A percentile compares a stretch with the other conserved stretches of the same genome.
Conservation (phyloP, 306 rosid species). For the Sophora flavescens region DNA sequence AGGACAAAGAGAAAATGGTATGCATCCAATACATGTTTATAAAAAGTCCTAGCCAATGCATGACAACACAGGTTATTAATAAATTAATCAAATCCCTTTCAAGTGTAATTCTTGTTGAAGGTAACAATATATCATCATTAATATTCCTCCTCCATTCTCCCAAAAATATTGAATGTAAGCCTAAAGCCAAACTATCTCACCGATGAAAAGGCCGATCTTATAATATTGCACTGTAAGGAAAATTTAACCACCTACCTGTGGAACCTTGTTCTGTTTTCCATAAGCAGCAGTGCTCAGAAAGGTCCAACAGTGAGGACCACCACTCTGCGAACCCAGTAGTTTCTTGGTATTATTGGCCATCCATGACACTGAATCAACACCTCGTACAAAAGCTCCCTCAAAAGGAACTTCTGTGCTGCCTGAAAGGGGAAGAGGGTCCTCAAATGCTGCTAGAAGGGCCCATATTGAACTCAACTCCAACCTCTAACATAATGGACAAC, state of each 20-base stretch:
- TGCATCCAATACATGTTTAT: constrained; percentile 27
- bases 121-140: constrained; percentile 8
- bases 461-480: constrained; percentile 92
- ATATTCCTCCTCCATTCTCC: constrained; percentile 1
- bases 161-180: background rate
- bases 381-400: constrained; percentile 96
- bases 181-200: constrained; percentile 35
- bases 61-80: constrained; percentile 7
- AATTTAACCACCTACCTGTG: constrained; percentile 69
- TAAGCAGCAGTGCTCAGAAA: constrained; percentile 85
- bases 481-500: constrained; percentile 62
- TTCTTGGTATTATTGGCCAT: constrained; percentile 90
- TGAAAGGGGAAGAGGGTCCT: constrained; percentile 78
- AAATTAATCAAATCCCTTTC: constrained; percentile 31
- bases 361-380: constrained; percentile 90
- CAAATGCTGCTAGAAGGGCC: constrained; percentile 97
- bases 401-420: constrained; percentile 64
- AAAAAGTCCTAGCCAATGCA: constrained; percentile 4
- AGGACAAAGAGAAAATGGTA: background rate
- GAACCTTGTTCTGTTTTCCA: constrained; percentile 90
- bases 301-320: constrained; percentile 92
- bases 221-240: constrained; percentile 3
- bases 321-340: constrained; percentile 55
- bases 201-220: background rate
- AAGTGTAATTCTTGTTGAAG: constrained; percentile 3